These are phyloP conservation scores for Zizania latifolia DNA, from an alignment of 176 grass and related monocot genomes.

Conservation along the genomic window DNA sequence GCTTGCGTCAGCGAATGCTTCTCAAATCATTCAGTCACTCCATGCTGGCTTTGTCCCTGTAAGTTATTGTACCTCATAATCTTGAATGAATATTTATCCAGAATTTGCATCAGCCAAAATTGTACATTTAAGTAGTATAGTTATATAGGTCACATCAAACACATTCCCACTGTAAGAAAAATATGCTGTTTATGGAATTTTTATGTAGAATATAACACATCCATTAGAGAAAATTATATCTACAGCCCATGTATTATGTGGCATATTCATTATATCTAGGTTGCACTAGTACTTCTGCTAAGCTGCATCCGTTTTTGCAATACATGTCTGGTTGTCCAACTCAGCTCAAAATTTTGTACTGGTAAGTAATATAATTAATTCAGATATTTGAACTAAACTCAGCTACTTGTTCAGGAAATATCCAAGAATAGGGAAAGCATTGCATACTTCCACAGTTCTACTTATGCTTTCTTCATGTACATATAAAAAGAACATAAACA, in stretches of 20 bases:
- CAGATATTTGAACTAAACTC: background rate
- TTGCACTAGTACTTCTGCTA: background rate
- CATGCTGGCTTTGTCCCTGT: conserved; percentile 85
- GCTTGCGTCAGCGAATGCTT: conserved; percentile 65
- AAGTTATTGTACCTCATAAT: conserved; percentile 32
- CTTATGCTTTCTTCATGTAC: background rate
- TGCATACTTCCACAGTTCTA: background rate
- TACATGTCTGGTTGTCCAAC: background rate
- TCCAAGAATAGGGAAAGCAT: background rate
- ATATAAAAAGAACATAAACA: background rate
- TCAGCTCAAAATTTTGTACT: conserved; percentile 9
- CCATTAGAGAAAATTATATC: too few relatives aligned
- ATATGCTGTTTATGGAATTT: background rate
- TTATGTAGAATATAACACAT: background rate
- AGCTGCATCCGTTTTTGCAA: background rate
- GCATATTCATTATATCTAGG: background rate
- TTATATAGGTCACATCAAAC: background rate
- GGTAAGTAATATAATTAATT: conserved; percentile 2
- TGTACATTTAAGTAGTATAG: background rate
- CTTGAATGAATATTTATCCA: background rate
- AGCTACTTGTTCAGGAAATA: background rate
- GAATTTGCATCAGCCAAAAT: background rate
- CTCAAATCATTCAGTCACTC: conserved; percentile 67
- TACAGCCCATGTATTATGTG: too few relatives aligned
- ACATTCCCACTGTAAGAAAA: background rate